Percentiles rank a stretch among this genome's conserved stretches.
phyloP scores from a whole-genome alignment of 371 early-diverging fungal species.

The Mucor racemosus region DNA sequence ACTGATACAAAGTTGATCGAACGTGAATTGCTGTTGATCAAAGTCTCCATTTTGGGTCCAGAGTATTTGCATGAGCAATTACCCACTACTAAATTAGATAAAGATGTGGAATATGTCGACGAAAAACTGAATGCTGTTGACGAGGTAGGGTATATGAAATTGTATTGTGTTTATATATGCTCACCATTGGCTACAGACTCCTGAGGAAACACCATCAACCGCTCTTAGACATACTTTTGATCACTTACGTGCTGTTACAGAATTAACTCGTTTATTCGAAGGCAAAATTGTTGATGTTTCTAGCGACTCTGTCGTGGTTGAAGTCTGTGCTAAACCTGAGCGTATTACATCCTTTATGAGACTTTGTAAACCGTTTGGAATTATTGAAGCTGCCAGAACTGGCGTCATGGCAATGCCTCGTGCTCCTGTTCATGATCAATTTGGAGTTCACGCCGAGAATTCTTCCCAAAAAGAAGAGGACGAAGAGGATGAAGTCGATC shows the following conservation, averaged over 20 bases:
- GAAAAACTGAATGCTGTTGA: constrained; percentile 40
- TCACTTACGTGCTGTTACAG: constrained; percentile 82
- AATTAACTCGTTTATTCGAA: constrained; percentile 83
- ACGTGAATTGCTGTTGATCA: constrained; percentile 90
- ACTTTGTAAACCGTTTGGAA: constrained; percentile 91
- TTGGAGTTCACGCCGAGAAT: constrained; percentile 60
- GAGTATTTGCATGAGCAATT: constrained; percentile 66
- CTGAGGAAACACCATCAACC: constrained; percentile 42
- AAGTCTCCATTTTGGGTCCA: constrained; percentile 88
- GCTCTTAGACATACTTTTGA: constrained; percentile 70
- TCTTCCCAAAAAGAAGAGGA: constrained; percentile 34
- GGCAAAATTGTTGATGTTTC: constrained; percentile 92
- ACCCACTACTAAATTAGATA: constrained; percentile 43
- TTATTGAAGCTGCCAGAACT: constrained; percentile 91
- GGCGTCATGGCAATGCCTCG: constrained; percentile 96
- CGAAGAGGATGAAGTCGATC: constrained; percentile 70
- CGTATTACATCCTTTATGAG: constrained; percentile 91
- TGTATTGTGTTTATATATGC: not conserved
- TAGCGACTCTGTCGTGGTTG: constrained; percentile 79
- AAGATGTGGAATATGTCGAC: constrained; percentile 47
- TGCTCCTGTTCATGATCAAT: constrained; percentile 72
- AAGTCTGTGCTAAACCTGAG: constrained; percentile 86
- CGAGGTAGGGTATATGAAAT: constrained; percentile 17
- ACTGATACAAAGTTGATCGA: constrained; percentile 83
- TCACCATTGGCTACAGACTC: not conserved